These are phyloP conservation scores for Corylus heterophylla DNA, from an alignment of 306 rosid species.

Conservation along the genomic window DNA sequence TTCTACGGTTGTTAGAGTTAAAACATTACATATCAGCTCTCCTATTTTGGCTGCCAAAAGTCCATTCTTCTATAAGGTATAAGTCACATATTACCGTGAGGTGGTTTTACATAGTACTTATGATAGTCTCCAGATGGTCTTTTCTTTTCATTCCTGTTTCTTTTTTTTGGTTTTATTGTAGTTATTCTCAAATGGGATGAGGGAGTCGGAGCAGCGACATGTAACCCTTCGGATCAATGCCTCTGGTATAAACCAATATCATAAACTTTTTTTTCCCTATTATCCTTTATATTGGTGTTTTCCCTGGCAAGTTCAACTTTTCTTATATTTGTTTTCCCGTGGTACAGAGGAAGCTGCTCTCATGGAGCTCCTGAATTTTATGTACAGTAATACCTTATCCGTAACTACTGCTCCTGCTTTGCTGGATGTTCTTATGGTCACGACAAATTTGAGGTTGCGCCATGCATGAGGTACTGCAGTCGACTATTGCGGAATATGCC, in stretches of 20 bases:
- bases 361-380: conserved; percentile 94
- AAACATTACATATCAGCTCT: conserved; percentile 87
- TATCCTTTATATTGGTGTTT: background rate
- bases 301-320: conserved; percentile 18
- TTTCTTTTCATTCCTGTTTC: conserved; percentile 9
- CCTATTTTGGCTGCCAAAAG: conserved; percentile 99
- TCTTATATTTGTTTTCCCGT: conserved; percentile 20
- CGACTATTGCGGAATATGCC: conserved; percentile 60
- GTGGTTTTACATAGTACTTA: conserved; percentile 8
- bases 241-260: conserved; percentile 55
- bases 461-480: conserved; percentile 96
- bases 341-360: conserved; percentile 91
- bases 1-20: conserved; percentile 71
- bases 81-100: conserved; percentile 11
- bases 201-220: conserved; percentile 89
- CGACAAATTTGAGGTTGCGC: conserved; percentile 95
- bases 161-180: conserved; percentile 17
- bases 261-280: background rate
- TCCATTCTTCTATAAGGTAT: conserved; percentile 93
- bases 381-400: conserved; percentile 77
- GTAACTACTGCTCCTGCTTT: conserved; percentile 70
- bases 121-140: conserved; percentile 3
- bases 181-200: conserved; percentile 98
- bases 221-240: conserved; percentile 84
- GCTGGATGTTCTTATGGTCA: conserved; percentile 95